Evolutionary conservation across 2,329 filamentous ascomycete genomes (phyloP).

Genomic region (Magnaporthiopsis incrustans): DNA sequence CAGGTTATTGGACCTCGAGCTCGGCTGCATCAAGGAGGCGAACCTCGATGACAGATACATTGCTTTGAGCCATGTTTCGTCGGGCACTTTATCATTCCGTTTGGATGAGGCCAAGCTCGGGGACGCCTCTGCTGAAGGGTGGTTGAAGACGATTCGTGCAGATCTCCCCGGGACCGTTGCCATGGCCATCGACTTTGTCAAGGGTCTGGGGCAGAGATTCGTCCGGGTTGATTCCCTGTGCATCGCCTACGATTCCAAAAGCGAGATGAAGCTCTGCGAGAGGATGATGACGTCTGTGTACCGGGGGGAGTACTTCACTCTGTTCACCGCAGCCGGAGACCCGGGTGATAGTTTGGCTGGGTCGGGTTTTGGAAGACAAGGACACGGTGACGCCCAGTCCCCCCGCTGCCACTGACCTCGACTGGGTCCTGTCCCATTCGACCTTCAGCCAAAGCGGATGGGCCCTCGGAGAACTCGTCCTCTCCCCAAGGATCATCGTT

Average conservation of each 20-base stretch:
- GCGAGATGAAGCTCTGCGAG: background rate
- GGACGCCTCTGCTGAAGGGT: background rate
- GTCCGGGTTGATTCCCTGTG: background rate
- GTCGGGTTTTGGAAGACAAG: background rate
- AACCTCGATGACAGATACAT: background rate
- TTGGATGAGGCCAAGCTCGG: background rate
- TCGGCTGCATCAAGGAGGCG: background rate
- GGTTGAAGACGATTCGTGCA: background rate
- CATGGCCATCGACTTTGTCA: background rate
- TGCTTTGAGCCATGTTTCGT: background rate
- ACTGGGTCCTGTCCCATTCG: background rate
- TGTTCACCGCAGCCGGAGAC: background rate
- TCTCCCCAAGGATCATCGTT: background rate
- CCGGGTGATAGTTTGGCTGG: background rate
- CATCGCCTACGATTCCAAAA: background rate
- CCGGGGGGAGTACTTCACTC: background rate
- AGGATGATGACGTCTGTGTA: slow-evolving; percentile 1
- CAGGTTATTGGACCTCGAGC: background rate
- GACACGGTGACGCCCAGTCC: background rate
- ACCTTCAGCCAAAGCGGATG: background rate
- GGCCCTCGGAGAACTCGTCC: background rate
- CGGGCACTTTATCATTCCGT: background rate
- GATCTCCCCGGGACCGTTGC: background rate
- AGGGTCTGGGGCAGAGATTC: background rate
- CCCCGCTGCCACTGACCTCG: background rate